Evolutionary conservation across 179 eudicot genomes (phyloP).

Genomic region (Camellia oleifera): DNA sequence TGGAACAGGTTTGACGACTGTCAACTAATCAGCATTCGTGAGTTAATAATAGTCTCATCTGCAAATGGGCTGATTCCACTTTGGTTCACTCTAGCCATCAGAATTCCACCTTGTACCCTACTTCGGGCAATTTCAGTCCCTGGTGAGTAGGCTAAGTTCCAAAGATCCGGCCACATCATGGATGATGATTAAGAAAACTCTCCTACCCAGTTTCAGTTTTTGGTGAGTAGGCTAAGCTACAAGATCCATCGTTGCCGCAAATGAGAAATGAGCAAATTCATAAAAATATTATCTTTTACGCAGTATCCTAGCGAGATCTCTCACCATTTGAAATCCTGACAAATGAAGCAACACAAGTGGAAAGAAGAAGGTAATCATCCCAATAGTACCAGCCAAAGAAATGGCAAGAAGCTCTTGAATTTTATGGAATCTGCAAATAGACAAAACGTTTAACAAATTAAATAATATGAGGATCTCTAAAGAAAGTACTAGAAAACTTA

Average conservation of each 20-base stretch:
- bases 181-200: not conserved
- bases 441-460: not conserved
- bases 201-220: not conserved
- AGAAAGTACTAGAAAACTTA: not conserved
- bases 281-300: not conserved
- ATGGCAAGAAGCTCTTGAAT: slow-evolving; percentile 9
- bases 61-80: too few species aligned
- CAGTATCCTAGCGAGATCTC: not conserved
- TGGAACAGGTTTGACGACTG: too few species aligned
- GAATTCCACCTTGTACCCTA: not conserved
- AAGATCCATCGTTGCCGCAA: too few species aligned
- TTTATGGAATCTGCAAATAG: not conserved
- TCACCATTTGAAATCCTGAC: slow-evolving; percentile 4
- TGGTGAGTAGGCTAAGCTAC: not conserved
- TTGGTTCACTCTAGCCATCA: not conserved
- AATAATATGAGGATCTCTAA: not conserved
- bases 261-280: not conserved
- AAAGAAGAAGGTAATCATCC: slow-evolving; percentile 18
- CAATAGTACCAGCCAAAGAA: slow-evolving; percentile 5
- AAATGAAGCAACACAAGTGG: slow-evolving; percentile 14
- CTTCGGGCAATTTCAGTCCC: too few species aligned
- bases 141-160: too few species aligned
- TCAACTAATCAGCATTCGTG: too few species aligned
- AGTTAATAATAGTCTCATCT: too few species aligned
- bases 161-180: not conserved